phyloP scores from a whole-genome alignment of 1,139 yeast species.

The Hyphopichia fennica region DNA sequence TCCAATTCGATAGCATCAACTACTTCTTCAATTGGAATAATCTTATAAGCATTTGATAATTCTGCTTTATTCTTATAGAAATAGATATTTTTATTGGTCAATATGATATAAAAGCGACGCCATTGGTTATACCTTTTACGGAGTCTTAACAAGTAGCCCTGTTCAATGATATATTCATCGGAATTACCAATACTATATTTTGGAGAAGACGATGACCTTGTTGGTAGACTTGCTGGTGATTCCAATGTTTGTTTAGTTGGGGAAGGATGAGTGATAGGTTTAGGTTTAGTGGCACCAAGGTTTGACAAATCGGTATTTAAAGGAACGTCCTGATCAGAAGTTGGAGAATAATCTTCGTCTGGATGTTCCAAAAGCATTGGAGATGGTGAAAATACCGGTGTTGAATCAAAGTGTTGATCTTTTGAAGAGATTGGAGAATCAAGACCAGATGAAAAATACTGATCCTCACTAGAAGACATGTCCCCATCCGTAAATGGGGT shows the following conservation, averaged over 20 bases:
- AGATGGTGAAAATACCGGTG: constrained; percentile 10
- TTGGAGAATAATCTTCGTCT: background rate
- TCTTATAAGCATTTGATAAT: constrained; percentile 22
- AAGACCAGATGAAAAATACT: constrained; percentile 23
- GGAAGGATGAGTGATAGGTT: background rate
- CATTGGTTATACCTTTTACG: constrained; percentile 49
- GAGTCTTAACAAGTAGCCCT: constrained; percentile 42
- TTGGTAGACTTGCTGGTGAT: background rate
- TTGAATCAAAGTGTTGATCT: constrained; percentile 4
- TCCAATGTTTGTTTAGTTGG: background rate
- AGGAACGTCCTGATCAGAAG: background rate
- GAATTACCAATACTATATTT: background rate
- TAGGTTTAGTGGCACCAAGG: background rate
- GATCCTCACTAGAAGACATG: constrained; percentile 8
- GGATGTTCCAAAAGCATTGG: constrained; percentile 8
- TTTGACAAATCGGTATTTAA: background rate
- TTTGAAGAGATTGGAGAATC: constrained; percentile 10
- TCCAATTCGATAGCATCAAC: constrained; percentile 56
- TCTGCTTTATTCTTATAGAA: constrained; percentile 37
- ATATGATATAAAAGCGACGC: constrained; percentile 42
- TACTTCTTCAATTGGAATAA: constrained; percentile 35
- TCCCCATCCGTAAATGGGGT: background rate
- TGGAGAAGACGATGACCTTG: background rate
- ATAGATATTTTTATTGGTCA: constrained; percentile 41
- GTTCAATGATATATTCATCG: constrained; percentile 39